Evolutionary conservation across 352 stramenopile species (phyloP).

Genomic region (Phytopythium mirpurense): DNA sequence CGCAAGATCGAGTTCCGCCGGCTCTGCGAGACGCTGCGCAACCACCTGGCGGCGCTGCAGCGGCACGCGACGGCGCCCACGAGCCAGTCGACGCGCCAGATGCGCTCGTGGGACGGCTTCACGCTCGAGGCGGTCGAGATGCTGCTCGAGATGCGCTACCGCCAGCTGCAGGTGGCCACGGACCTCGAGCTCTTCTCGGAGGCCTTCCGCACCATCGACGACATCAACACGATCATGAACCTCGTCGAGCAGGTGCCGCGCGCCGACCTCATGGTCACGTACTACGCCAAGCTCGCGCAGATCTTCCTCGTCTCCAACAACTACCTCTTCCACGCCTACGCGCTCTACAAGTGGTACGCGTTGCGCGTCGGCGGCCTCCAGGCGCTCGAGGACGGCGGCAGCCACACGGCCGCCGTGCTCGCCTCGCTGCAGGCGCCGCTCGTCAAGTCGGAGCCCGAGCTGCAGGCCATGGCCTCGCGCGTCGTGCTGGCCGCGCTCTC

Average conservation of each 20-base stretch:
- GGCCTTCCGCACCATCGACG: conserved; percentile 97
- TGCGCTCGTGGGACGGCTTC: conserved; percentile 96
- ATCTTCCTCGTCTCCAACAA: conserved; percentile 98
- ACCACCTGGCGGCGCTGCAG: conserved; percentile 94
- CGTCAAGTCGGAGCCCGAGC: conserved; percentile 70
- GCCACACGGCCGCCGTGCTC: conserved; percentile 17
- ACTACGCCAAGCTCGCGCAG: conserved; percentile 97
- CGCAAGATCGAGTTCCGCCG: conserved; percentile 95
- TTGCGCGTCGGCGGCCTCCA: conserved; percentile 88
- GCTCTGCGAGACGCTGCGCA: conserved; percentile 96
- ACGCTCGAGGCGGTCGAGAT: conserved; percentile 93
- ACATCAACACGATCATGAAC: conserved; percentile 98
- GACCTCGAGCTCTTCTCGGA: conserved; percentile 96
- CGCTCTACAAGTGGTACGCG: conserved; percentile 95
- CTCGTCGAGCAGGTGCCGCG: conserved; percentile 87
- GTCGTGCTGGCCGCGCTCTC: conserved; percentile 93
- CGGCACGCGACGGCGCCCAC: conserved; percentile 84
- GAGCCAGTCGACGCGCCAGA: conserved; percentile 71
- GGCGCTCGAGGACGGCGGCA: conserved; percentile 33
- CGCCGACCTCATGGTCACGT: conserved; percentile 94
- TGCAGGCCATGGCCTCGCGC: conserved; percentile 81
- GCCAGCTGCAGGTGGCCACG: conserved; percentile 94
- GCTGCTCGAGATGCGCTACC: conserved; percentile 96
- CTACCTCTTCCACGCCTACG: conserved; percentile 96
- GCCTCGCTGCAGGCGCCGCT: conserved; percentile 28